These are phyloP conservation scores for Candida ipomoeae DNA, from an alignment of 805 yeast species.

Conservation along the genomic window DNA sequence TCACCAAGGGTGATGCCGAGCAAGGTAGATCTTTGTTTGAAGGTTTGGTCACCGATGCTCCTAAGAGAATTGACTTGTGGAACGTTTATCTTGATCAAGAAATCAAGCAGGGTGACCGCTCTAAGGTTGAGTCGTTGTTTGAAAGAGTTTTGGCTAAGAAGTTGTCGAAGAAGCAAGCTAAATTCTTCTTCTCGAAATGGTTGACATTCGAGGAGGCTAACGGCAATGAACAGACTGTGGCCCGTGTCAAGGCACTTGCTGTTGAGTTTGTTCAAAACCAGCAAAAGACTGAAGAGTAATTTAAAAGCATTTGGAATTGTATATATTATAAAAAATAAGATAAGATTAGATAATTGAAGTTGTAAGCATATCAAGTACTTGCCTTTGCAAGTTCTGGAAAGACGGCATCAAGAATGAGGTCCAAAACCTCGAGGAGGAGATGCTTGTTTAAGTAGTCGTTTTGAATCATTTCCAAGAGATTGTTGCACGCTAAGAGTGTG, in stretches of 20 bases:
- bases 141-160: slow-evolving; percentile 72
- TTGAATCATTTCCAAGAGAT: slow-evolving; percentile 65
- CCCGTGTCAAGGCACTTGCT: slow-evolving; percentile 88
- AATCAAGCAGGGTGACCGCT: slow-evolving; percentile 58
- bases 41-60: slow-evolving; percentile 84
- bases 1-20: slow-evolving; percentile 81
- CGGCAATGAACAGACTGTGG: slow-evolving; percentile 65
- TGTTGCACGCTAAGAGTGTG: slow-evolving; percentile 57
- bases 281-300: slow-evolving; percentile 12
- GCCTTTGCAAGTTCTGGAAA: slow-evolving; percentile 22
- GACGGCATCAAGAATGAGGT: slow-evolving; percentile 48
- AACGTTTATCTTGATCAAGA: slow-evolving; percentile 94
- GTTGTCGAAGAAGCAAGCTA: slow-evolving; percentile 82
- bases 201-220: slow-evolving; percentile 67
- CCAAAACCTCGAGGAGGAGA: slow-evolving; percentile 55
- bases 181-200: slow-evolving; percentile 93
- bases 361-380: neutral
- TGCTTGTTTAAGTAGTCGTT: slow-evolving; percentile 67
- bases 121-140: slow-evolving; percentile 70
- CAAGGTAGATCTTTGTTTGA: slow-evolving; percentile 94
- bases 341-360: no score
- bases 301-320: neutral
- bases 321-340: neutral
- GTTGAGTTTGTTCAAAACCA: slow-evolving; percentile 58
- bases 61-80: slow-evolving; percentile 92